Conservation (phyloP, 2,329 filamentous ascomycete genomes). For the Pyrenophora graminea region DNA sequence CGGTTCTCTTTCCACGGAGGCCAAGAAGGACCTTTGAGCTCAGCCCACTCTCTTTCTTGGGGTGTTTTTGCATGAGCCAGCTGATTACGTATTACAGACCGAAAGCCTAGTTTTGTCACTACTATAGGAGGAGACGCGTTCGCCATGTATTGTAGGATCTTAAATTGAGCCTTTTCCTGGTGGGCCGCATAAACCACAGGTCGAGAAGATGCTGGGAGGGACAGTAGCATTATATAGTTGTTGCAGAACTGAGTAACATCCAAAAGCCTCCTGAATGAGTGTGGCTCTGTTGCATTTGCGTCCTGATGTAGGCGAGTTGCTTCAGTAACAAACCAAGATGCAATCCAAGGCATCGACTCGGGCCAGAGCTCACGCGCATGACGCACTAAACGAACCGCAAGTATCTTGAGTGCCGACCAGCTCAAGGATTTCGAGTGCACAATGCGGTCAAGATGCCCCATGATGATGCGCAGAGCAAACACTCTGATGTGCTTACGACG, state of each 20-base stretch:
- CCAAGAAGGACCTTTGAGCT: constrained; percentile 64
- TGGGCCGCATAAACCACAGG: constrained; percentile 55
- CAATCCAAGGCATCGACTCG: constrained; percentile 39
- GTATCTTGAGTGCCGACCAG: constrained; percentile 32
- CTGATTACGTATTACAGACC: constrained; percentile 60
- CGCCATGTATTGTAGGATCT: constrained; percentile 62
- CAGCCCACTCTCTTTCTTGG: constrained; percentile 61
- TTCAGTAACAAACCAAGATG: constrained; percentile 32
- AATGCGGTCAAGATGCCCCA: constrained; percentile 31
- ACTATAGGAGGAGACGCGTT: constrained; percentile 57
- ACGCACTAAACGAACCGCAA: constrained; percentile 32
- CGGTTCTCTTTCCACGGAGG: constrained; percentile 68
- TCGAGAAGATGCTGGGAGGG: constrained; percentile 52
- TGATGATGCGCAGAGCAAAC: constrained; percentile 26
- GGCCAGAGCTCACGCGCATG: constrained; percentile 40
- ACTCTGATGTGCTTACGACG: constrained; percentile 33
- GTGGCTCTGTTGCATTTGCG: background rate
- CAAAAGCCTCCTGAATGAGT: constrained; percentile 13
- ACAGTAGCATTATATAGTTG: constrained; percentile 53
- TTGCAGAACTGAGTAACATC: constrained; percentile 54
- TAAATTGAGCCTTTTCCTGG: constrained; percentile 63
- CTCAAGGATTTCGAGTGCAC: constrained; percentile 16
- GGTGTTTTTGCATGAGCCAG: constrained; percentile 61
- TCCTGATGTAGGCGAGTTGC: constrained; percentile 24
- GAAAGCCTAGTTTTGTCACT: constrained; percentile 63